Evolutionary conservation across 257 asterid species (phyloP).

Genomic region (Petrea volubilis): DNA sequence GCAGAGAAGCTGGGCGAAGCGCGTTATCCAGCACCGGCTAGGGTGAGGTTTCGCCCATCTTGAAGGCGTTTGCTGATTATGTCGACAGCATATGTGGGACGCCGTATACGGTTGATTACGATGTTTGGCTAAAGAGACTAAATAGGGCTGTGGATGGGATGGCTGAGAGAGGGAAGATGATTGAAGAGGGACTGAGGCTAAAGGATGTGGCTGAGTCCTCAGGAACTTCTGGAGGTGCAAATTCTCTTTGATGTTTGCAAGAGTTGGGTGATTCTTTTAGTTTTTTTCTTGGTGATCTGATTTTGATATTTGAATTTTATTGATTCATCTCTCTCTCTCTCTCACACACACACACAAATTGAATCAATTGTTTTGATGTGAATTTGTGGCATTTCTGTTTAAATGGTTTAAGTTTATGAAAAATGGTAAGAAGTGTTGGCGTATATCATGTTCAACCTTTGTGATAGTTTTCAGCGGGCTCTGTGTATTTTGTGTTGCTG

Average conservation of each 20-base stretch:
- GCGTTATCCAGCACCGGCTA: slow-evolving; percentile 58
- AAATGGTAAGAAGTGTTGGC: neutral
- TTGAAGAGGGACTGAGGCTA: slow-evolving; percentile 38
- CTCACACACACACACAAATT: neutral
- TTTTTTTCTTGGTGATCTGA: neutral
- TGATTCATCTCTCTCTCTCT: slow-evolving; percentile 4
- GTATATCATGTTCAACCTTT: neutral
- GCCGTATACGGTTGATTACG: slow-evolving; percentile 73
- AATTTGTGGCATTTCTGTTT: neutral
- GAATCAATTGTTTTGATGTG: neutral
- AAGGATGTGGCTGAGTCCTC: slow-evolving; percentile 62
- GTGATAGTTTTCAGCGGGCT: neutral
- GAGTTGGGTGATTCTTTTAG: neutral
- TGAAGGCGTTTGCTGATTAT: slow-evolving; percentile 81
- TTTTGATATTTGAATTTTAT: slow-evolving; percentile 17
- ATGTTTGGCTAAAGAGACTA: slow-evolving; percentile 67
- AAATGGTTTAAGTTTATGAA: neutral
- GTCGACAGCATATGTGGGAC: slow-evolving; percentile 75
- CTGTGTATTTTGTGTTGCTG: neutral
- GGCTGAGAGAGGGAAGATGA: slow-evolving; percentile 53
- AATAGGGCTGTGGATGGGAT: slow-evolving; percentile 50
- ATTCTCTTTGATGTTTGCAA: slow-evolving; percentile 36
- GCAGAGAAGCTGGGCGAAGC: slow-evolving; percentile 66
- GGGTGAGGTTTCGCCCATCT: slow-evolving; percentile 66
- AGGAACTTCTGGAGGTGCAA: slow-evolving; percentile 47